A percentile compares a stretch with the other conserved stretches of the same genome.
Evolutionary conservation across 73 alveolate species (phyloP).

Genomic region (Uronychia setigera): DNA sequence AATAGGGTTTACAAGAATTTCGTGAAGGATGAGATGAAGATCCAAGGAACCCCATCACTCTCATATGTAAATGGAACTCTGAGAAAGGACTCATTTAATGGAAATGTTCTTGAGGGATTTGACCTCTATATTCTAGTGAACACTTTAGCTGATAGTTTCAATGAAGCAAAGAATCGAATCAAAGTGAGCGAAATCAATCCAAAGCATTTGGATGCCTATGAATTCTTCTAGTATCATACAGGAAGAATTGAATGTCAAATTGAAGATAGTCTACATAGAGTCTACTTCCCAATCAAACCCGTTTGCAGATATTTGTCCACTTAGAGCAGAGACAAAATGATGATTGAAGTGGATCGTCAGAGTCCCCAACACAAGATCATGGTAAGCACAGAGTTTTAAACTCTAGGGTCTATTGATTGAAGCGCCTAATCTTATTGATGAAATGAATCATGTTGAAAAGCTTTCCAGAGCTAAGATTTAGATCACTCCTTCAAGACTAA

Average conservation of each 20-base stretch:
- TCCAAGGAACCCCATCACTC: background rate
- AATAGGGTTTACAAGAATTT: slow-evolving; percentile 19
- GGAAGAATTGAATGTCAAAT: slow-evolving; percentile 73
- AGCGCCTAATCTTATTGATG: slow-evolving; percentile 90
- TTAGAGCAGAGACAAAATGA: slow-evolving; percentile 72
- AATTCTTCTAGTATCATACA: slow-evolving; percentile 61
- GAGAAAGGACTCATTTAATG: slow-evolving; percentile 37
- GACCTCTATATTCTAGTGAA: slow-evolving; percentile 52
- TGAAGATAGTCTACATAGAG: slow-evolving; percentile 67
- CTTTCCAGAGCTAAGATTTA: slow-evolving; percentile 37
- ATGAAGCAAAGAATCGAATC: slow-evolving; percentile 11
- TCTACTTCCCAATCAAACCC: slow-evolving; percentile 84
- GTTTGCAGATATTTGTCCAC: slow-evolving; percentile 66
- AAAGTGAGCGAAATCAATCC: slow-evolving; percentile 9
- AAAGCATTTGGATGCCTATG: slow-evolving; percentile 1
- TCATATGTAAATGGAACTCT: background rate
- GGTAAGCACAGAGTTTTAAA: background rate
- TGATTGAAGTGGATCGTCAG: slow-evolving; percentile 88
- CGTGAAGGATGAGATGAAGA: slow-evolving; percentile 16
- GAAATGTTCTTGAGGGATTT: slow-evolving; percentile 52
- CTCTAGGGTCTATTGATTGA: slow-evolving; percentile 73
- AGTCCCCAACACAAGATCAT: slow-evolving; percentile 75
- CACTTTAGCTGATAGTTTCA: slow-evolving; percentile 45
- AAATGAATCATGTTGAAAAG: slow-evolving; percentile 90
- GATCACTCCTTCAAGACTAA: slow-evolving; percentile 56